A percentile compares a stretch with the other conserved stretches of the same genome.
These are phyloP conservation scores for Dryas integrifolia DNA, from an alignment of 331 rosid genomes.

Conservation along the genomic window DNA sequence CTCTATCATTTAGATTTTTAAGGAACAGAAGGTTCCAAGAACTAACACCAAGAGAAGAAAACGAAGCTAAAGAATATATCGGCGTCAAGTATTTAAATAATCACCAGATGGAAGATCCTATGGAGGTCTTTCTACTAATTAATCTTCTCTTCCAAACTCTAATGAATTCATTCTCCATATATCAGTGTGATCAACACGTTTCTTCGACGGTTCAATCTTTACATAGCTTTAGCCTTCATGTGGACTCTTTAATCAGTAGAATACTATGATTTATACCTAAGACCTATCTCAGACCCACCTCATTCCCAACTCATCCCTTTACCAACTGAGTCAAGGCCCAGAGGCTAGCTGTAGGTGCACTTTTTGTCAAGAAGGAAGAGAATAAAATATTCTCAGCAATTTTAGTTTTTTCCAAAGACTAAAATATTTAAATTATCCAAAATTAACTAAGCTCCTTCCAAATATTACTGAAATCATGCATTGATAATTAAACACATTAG, in stretches of 20 bases:
- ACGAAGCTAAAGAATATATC: too few relatives aligned
- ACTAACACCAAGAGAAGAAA: too few relatives aligned
- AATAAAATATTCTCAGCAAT: neutral
- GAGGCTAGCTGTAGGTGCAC: neutral
- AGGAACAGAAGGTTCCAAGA: too few relatives aligned
- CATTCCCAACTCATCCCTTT: neutral
- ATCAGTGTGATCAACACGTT: neutral
- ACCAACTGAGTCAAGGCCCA: neutral
- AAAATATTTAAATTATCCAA: neutral
- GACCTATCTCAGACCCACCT: neutral
- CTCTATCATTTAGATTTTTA: too few relatives aligned
- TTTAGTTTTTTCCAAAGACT: neutral
- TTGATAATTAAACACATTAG: neutral
- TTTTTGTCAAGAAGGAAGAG: neutral
- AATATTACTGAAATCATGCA: conserved; percentile 9
- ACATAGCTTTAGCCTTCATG: neutral
- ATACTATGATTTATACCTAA: neutral
- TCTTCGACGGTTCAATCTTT: neutral
- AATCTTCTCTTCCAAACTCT: neutral
- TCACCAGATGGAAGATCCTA: neutral
- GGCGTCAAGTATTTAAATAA: neutral
- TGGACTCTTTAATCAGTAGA: neutral
- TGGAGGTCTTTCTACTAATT: neutral
- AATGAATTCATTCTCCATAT: neutral
- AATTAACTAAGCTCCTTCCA: conserved; percentile 5